A percentile compares a stretch with the other conserved stretches of the same genome.
phyloP scores from a whole-genome alignment of 2,329 filamentous ascomycete species.

The Talaromyces pinophilus region DNA sequence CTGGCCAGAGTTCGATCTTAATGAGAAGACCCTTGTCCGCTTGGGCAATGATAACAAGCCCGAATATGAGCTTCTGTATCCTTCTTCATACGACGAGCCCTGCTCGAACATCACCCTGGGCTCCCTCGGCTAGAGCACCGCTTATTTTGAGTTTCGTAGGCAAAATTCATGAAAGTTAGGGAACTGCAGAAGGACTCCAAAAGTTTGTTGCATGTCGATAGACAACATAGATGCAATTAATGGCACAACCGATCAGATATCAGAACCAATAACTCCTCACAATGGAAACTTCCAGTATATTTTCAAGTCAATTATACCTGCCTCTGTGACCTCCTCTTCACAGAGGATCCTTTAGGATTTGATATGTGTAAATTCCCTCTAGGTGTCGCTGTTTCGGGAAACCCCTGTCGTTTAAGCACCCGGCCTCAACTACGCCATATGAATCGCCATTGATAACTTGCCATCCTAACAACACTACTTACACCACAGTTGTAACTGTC shows the following conservation, averaged over 20 bases:
- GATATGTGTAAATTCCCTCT: neutral
- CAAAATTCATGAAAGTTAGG: neutral
- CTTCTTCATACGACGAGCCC: neutral
- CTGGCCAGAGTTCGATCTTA: constrained; percentile 40
- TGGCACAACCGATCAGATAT: neutral
- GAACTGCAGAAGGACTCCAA: neutral
- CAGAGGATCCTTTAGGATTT: neutral
- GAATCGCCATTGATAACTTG: neutral
- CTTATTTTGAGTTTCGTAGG: neutral
- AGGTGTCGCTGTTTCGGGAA: neutral
- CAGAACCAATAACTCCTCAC: neutral
- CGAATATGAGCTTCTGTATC: constrained; percentile 10
- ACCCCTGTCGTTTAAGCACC: neutral
- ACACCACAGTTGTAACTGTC: neutral
- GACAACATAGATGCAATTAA: neutral
- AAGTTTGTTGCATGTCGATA: neutral
- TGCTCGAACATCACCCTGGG: constrained; percentile 4
- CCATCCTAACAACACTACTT: neutral
- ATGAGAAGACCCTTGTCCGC: constrained; percentile 29
- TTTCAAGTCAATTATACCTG: neutral
- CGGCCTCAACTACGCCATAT: neutral
- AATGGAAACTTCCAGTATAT: too few species aligned
- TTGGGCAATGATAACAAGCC: constrained; percentile 28
- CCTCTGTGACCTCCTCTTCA: neutral
- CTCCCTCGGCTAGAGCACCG: neutral